These are phyloP conservation scores for Thalassiosira pacifica DNA, from an alignment of 352 stramenopile genomes.

Conservation along the genomic window DNA sequence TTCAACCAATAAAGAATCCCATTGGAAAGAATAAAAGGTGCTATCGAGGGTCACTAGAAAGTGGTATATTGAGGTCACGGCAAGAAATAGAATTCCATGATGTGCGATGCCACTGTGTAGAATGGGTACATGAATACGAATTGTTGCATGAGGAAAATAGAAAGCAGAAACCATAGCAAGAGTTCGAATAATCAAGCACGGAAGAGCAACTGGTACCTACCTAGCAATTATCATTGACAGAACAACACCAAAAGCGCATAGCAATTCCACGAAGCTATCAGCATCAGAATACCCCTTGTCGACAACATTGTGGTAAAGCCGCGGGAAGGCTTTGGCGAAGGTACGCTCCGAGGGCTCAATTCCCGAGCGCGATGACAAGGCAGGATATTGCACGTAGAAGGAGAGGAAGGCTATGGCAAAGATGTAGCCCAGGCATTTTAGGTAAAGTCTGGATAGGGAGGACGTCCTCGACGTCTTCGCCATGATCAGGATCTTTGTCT, in stretches of 20 bases:
- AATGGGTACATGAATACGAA: neutral
- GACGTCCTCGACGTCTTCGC: neutral
- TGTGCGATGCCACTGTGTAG: constrained; percentile 64
- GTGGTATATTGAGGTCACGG: constrained; percentile 84
- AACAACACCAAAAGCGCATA: constrained; percentile 83
- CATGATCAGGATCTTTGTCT: no score
- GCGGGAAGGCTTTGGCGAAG: constrained; percentile 48
- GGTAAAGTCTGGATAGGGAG: constrained; percentile 40
- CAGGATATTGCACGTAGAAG: constrained; percentile 88
- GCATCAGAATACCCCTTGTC: constrained; percentile 34
- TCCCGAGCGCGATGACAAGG: constrained; percentile 88
- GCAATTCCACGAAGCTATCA: constrained; percentile 73
- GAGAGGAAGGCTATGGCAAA: constrained; percentile 87
- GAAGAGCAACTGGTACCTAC: constrained; percentile 18
- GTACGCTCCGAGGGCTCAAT: constrained; percentile 46
- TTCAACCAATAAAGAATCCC: constrained; percentile 92
- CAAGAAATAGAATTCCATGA: constrained; percentile 68
- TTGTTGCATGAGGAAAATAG: neutral
- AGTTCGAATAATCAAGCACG: constrained; percentile 60
- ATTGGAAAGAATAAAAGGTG: constrained; percentile 93
- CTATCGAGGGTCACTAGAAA: constrained; percentile 89
- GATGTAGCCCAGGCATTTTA: constrained; percentile 44
- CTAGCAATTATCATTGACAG: constrained; percentile 73
- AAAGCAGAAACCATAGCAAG: neutral
- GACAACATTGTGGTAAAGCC: constrained; percentile 27